A percentile compares a stretch with the other conserved stretches of the same genome.
These are phyloP conservation scores for Globisporangium iwayamae DNA, from an alignment of 352 stramenopile genomes.

Conservation along the genomic window DNA sequence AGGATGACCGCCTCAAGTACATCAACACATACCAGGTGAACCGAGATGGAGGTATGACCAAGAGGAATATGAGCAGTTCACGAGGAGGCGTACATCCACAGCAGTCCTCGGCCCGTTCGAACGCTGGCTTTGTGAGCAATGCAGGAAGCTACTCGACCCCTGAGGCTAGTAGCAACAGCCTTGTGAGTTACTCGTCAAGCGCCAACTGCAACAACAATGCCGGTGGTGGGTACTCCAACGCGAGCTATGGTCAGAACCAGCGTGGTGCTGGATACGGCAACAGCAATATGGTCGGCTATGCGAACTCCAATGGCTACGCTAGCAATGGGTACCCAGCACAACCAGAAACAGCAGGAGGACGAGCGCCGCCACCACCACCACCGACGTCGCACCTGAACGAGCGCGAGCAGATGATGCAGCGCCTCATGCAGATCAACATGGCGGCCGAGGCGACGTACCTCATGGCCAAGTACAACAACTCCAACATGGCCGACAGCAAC, in stretches of 20 bases:
- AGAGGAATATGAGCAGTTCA: background rate
- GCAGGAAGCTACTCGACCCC: background rate
- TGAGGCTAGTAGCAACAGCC: background rate
- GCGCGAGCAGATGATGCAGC: slow-evolving; percentile 51
- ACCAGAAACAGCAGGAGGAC: background rate
- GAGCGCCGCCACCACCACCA: slow-evolving; percentile 8
- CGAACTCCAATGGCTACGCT: background rate
- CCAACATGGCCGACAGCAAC: slow-evolving; percentile 34
- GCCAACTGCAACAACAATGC: background rate
- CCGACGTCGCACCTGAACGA: slow-evolving; percentile 22
- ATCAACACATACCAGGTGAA: slow-evolving; percentile 52
- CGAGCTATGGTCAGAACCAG: background rate
- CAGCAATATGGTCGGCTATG: slow-evolving; percentile 2
- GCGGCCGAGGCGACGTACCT: slow-evolving; percentile 63
- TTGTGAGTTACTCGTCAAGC: background rate
- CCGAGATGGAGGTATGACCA: slow-evolving; percentile 13
- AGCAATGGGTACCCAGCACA: background rate
- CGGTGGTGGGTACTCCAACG: background rate
- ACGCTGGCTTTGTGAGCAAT: background rate
- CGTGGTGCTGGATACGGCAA: background rate
- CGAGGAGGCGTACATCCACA: background rate
- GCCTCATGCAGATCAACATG: slow-evolving; percentile 65
- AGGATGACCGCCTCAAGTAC: slow-evolving; percentile 64
- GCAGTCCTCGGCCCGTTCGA: background rate
- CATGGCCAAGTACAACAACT: slow-evolving; percentile 74